phyloP scores from a whole-genome alignment of 2,329 filamentous ascomycete species.

The Aspergillus sp. region DNA sequence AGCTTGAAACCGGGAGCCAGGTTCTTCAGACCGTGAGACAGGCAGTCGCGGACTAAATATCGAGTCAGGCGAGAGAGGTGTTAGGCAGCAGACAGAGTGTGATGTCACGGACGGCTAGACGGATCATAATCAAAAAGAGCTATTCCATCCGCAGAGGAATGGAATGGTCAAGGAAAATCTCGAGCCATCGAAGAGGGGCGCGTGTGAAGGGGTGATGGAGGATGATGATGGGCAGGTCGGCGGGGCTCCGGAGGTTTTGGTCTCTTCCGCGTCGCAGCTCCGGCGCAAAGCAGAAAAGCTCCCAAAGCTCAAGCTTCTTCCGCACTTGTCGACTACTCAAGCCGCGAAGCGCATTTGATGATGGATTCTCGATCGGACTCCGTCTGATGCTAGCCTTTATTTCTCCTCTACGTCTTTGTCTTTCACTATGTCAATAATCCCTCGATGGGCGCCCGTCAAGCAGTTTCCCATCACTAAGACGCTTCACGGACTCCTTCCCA shows the following conservation, averaged over 20 bases:
- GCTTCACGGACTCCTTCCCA: slow-evolving; percentile 12
- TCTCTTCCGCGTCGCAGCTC: slow-evolving; percentile 1
- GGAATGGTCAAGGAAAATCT: neutral
- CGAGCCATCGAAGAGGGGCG: neutral
- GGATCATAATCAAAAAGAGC: slow-evolving; percentile 4
- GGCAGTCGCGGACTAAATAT: neutral
- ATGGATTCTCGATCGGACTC: neutral
- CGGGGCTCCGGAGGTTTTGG: neutral
- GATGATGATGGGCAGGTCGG: neutral
- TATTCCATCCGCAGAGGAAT: slow-evolving; percentile 2
- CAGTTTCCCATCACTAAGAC: slow-evolving; percentile 24
- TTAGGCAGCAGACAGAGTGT: slow-evolving; percentile 8
- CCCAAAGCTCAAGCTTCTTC: neutral
- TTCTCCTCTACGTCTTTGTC: neutral
- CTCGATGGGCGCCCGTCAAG: slow-evolving; percentile 21
- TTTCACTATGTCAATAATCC: slow-evolving; percentile 1
- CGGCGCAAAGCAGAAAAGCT: no score
- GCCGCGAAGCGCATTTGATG: neutral
- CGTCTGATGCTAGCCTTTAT: neutral
- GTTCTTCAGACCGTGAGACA: neutral
- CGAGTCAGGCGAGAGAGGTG: neutral
- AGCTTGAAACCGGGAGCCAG: neutral
- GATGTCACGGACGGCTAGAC: slow-evolving; percentile 1
- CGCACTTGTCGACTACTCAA: neutral
- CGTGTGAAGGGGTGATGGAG: neutral